phyloP scores from a whole-genome alignment of 768 basidiomycete genomes.

The Hericium erinaceus region DNA sequence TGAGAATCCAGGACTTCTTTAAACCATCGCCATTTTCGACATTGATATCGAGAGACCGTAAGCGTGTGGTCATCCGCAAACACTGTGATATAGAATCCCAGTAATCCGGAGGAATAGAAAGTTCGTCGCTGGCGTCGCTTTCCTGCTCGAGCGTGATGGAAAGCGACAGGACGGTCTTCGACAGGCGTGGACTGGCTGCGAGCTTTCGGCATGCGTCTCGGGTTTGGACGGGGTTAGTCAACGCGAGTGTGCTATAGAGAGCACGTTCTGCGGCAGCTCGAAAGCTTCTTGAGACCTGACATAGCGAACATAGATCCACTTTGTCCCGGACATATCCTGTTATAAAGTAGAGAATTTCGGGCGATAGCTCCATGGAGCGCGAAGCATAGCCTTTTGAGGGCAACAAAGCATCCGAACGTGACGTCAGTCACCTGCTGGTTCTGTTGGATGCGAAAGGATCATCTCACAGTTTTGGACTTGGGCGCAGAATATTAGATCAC shows the following conservation, averaged over 20 bases:
- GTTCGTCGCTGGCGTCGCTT: constrained; percentile 16
- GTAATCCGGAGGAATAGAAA: constrained; percentile 27
- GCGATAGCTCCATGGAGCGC: constrained; percentile 42
- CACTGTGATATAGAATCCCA: constrained; percentile 45
- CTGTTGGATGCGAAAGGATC: too few relatives aligned
- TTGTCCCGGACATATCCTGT: constrained; percentile 42
- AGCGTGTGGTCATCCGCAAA: constrained; percentile 34
- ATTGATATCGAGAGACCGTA: constrained; percentile 47
- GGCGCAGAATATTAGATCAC: too few relatives aligned
- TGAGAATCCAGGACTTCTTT: constrained; percentile 29
- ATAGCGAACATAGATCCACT: constrained; percentile 46
- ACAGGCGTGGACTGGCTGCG: constrained; percentile 35
- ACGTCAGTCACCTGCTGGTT: too few relatives aligned
- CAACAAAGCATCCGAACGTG: too few relatives aligned
- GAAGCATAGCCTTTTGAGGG: constrained; percentile 1
- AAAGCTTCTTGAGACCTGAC: constrained; percentile 49
- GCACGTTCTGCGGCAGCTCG: constrained; percentile 44
- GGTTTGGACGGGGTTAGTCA: constrained; percentile 31
- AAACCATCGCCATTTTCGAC: constrained; percentile 19
- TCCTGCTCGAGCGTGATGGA: constrained; percentile 33
- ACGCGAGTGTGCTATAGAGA: constrained; percentile 49
- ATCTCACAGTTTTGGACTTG: too few relatives aligned
- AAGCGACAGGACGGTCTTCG: constrained; percentile 42
- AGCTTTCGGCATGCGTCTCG: constrained; percentile 40
- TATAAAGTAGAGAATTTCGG: constrained; percentile 51